Conservation (phyloP, 768 basidiomycete genomes). For the Piloderma croceum region DNA sequence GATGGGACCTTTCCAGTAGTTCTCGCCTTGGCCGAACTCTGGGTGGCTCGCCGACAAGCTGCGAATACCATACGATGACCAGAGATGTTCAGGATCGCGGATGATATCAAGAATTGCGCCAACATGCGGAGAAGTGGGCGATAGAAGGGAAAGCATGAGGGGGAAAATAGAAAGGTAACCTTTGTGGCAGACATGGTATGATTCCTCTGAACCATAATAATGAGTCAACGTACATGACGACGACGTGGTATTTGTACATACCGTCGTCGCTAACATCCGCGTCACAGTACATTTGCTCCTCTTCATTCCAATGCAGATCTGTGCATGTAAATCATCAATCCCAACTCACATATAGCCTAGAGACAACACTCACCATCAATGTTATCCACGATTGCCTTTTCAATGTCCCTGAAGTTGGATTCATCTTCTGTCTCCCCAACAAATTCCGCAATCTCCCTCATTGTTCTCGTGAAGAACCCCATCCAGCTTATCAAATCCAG, state of each 20-base stretch:
- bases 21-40: constrained; percentile 88
- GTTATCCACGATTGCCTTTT: constrained; percentile 76
- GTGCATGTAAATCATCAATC: constrained; percentile 1
- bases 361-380: constrained; percentile 59
- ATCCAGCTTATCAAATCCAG: constrained; percentile 94
- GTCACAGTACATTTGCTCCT: constrained; percentile 91
- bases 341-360: constrained; percentile 1
- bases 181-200: constrained; percentile 82
- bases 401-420: constrained; percentile 68
- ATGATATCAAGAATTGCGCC: constrained; percentile 78
- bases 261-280: constrained; percentile 80
- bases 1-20: constrained; percentile 96
- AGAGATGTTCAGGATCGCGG: constrained; percentile 75
- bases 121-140: constrained; percentile 72
- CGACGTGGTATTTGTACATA: constrained; percentile 33
- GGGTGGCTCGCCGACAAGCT: constrained; percentile 84
- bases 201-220: constrained; percentile 67
- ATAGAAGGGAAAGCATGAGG: constrained; percentile 76
- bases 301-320: constrained; percentile 94
- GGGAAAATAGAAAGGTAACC: constrained; percentile 96
- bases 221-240: constrained; percentile 5
- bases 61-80: constrained; percentile 87
- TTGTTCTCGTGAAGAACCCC: constrained; percentile 91
- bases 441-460: constrained; percentile 85
- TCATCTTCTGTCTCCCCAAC: constrained; percentile 83